Evolutionary conservation across 257 asterid genomes (phyloP).

Genomic region (Cordia subcordata): DNA sequence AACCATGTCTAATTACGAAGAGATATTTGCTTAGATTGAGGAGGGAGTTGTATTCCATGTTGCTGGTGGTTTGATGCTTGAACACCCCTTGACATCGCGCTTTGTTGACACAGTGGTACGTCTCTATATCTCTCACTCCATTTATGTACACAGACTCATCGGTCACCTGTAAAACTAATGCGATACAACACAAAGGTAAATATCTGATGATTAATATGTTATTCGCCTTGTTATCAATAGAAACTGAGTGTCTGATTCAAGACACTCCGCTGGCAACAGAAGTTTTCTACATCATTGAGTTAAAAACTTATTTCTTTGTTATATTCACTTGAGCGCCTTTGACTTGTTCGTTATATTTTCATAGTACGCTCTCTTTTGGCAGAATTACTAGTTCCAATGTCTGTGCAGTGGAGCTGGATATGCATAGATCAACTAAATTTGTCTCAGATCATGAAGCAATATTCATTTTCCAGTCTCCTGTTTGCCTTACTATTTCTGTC

Average conservation of each 20-base stretch:
- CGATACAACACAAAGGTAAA: neutral
- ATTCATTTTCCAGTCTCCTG: neutral
- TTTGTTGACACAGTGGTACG: constrained; percentile 74
- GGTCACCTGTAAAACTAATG: neutral
- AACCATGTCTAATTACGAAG: constrained; percentile 13
- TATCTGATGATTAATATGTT: neutral
- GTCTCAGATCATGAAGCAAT: neutral
- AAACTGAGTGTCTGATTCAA: too few species aligned
- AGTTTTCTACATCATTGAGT: too few species aligned
- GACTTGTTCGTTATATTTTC: neutral
- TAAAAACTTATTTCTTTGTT: neutral
- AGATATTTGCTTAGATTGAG: constrained; percentile 51
- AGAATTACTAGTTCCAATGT: too few species aligned
- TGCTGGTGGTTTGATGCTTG: constrained; percentile 95
- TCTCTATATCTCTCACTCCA: constrained; percentile 17
- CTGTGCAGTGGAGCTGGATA: too few species aligned
- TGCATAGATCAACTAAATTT: neutral
- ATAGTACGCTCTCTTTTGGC: neutral
- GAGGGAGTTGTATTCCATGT: constrained; percentile 69
- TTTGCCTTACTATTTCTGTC: neutral
- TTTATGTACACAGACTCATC: neutral
- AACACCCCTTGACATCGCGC: constrained; percentile 77
- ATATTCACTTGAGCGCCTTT: neutral
- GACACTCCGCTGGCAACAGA: too few species aligned
- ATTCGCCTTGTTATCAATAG: too few species aligned